Evolutionary conservation across 352 stramenopile genomes (phyloP), one percentile per base, ranked within the genome.

Genomic region (Pythium phragmiticola): DNA sequence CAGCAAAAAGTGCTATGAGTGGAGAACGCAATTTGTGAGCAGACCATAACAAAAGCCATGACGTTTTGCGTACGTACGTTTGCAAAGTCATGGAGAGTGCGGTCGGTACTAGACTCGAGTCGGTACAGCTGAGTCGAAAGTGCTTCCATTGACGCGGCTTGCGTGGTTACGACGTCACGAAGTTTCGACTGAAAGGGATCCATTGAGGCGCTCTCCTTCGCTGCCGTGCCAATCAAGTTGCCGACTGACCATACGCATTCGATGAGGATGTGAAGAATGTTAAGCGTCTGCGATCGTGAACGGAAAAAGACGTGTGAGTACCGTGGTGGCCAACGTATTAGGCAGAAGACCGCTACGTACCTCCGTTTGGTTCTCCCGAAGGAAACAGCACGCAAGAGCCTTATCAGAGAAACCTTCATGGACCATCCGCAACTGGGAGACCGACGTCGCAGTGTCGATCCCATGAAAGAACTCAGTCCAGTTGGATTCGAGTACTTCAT

Each of bases 1-100:
- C 55, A 85, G 60, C 46, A 87, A 64, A 37, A 90, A 67, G 63
- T 77, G 63, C 82, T 90, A 46, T 17, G 17, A 5, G 26, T 30
- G 4, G 26, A 30, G 26, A 30, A 30, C 26, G 26, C 26, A 30
- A 30, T 30, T 3, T 30, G 26, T 30, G 2, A 30, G 26, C 26
- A 3, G 26, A 30, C 26, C 4, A 30, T 5, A 30, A n/a, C 11
- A 54, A n/a, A 4, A 52, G 11, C 23, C n/a, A 51, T 4, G 11
- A 17, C 2, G 7, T 45, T 33, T 13, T 5, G 13, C n/a, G 23
- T 39, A 47, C 54, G 14, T 7, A 70, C 64, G 57, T 70, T 57
- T 13, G 64, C 57, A 39, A 70, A 70, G 26, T 46, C 50, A 9
- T 39, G 45, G 3, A 57, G 7, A 41, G 17, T 37, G 8, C 28